Percentiles rank a stretch among this genome's conserved stretches.
Conservation (phyloP, 768 basidiomycete species). For the Pluteus cervinus region DNA sequence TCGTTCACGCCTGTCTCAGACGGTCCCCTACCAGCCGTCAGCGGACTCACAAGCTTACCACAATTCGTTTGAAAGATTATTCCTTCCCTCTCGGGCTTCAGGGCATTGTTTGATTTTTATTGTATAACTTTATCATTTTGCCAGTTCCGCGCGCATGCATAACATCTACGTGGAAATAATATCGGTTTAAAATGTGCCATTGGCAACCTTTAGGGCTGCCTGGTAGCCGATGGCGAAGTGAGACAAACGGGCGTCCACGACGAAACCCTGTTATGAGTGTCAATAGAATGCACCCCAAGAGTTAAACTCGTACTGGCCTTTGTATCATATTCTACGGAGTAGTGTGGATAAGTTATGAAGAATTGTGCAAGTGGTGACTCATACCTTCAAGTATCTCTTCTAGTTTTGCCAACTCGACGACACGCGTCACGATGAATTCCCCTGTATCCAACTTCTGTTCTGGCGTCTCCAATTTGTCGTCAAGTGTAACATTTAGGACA, state of each 20-base stretch:
- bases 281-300: slow-evolving; percentile 1
- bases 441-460: slow-evolving; percentile 77
- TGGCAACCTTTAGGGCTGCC: slow-evolving; percentile 28
- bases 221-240: slow-evolving; percentile 71
- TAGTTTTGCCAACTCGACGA: slow-evolving; percentile 65
- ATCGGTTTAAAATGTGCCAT: not conserved
- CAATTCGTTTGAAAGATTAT: too few relatives aligned
- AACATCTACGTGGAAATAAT: too few relatives aligned
- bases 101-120: too few relatives aligned
- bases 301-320: slow-evolving; percentile 34
- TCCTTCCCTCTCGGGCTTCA: too few relatives aligned
- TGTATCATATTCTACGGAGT: slow-evolving; percentile 43
- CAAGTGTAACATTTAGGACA: slow-evolving; percentile 60
- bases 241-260: slow-evolving; percentile 73
- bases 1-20: too few relatives aligned
- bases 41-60: too few relatives aligned
- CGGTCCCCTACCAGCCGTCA: too few relatives aligned
- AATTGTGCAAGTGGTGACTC: slow-evolving; percentile 10
- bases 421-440: slow-evolving; percentile 72
- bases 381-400: slow-evolving; percentile 60
- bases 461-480: slow-evolving; percentile 63
- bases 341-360: slow-evolving; percentile 2
- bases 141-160: too few relatives aligned
- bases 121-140: too few relatives aligned
- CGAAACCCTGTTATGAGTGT: slow-evolving; percentile 38